A percentile compares a stretch with the other conserved stretches of the same genome.
Evolutionary conservation across 2,329 filamentous ascomycete species (phyloP).

Genomic region (Paramyrothecium roridum): DNA sequence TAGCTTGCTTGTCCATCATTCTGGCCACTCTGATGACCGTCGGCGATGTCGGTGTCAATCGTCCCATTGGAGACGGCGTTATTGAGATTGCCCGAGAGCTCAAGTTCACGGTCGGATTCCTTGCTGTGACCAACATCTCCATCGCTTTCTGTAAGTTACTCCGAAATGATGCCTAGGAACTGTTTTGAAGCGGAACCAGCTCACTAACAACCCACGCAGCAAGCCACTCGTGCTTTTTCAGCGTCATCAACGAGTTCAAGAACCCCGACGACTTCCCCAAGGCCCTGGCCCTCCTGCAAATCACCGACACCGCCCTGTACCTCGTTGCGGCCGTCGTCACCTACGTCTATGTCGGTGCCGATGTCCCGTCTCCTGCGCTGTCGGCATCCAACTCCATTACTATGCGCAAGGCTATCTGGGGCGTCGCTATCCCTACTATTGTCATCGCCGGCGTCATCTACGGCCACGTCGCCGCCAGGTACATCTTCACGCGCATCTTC

Average conservation of each 20-base stretch:
- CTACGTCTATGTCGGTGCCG: conserved; percentile 62
- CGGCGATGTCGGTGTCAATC: conserved; percentile 53
- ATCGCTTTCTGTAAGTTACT: conserved; percentile 52
- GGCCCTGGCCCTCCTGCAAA: conserved; percentile 51
- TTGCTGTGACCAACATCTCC: conserved; percentile 61
- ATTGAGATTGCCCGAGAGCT: conserved; percentile 32
- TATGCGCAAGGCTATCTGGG: conserved; percentile 64
- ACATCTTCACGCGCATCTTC: conserved; percentile 63
- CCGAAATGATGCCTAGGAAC: too few relatives aligned
- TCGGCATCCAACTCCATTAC: conserved; percentile 51
- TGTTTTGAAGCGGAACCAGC: background rate
- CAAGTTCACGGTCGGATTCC: conserved; percentile 50
- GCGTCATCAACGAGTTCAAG: conserved; percentile 62
- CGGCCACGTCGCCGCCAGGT: conserved; percentile 63
- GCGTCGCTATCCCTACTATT: conserved; percentile 67
- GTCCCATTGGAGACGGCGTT: conserved; percentile 29
- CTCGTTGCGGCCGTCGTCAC: conserved; percentile 62
- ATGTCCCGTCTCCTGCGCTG: conserved; percentile 63
- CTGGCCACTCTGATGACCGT: conserved; percentile 62
- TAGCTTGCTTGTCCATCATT: conserved; percentile 58
- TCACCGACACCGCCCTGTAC: conserved; percentile 59
- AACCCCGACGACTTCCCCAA: conserved; percentile 42
- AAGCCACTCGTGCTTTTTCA: conserved; percentile 67
- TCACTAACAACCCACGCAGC: conserved; percentile 12
- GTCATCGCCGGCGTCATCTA: conserved; percentile 70